Percentiles rank a stretch among this genome's conserved stretches.
Conservation (phyloP, 257 asterid genomes). For the Scutellaria galericulata region DNA sequence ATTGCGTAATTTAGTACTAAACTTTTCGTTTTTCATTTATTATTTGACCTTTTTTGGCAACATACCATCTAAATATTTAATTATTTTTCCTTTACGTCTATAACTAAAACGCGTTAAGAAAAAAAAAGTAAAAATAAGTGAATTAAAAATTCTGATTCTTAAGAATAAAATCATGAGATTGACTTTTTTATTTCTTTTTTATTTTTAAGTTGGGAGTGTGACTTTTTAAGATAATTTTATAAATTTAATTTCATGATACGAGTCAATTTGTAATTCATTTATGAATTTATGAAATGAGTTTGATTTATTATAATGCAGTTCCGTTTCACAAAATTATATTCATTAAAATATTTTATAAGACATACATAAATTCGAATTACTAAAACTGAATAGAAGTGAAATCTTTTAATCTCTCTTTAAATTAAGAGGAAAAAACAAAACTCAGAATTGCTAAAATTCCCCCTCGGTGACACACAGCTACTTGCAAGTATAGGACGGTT, state of each 20-base stretch:
- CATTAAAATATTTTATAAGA: no score
- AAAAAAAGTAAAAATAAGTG: background rate
- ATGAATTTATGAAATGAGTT: no score
- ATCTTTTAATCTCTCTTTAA: no score
- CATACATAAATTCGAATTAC: no score
- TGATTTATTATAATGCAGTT: no score
- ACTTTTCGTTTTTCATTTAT: background rate
- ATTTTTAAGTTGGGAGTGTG: no score
- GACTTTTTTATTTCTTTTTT: background rate
- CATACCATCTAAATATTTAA: background rate
- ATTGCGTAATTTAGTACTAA: slow-evolving; percentile 29
- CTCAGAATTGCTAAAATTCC: background rate
- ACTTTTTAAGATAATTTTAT: no score
- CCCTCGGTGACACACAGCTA: slow-evolving; percentile 13
- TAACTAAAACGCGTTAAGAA: slow-evolving; percentile 26
- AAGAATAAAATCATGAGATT: background rate
- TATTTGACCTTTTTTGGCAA: slow-evolving; percentile 19
- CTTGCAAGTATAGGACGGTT: slow-evolving; percentile 35
- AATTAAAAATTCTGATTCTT: background rate
- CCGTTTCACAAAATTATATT: no score
- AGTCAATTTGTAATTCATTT: no score
- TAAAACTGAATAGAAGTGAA: no score
- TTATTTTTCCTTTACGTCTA: slow-evolving; percentile 7
- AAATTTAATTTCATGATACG: no score
- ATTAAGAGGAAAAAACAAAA: no score